A percentile compares a stretch with the other conserved stretches of the same genome.
Evolutionary conservation across 1,139 yeast species (phyloP).

Genomic region (Starmera stellimalicola): DNA sequence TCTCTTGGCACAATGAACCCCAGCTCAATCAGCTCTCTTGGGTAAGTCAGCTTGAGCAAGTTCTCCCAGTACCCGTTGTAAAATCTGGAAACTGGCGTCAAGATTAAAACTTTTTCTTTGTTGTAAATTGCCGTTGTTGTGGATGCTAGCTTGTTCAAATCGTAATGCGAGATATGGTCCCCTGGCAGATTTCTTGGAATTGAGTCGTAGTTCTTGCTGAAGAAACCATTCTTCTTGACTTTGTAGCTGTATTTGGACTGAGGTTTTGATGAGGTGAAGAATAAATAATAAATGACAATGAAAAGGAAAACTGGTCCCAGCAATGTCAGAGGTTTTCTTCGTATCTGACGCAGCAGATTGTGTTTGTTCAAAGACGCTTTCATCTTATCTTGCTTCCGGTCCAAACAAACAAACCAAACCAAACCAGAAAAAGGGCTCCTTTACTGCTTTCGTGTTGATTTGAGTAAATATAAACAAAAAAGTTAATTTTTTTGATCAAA

Average conservation of each 20-base stretch:
- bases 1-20: conserved; percentile 88
- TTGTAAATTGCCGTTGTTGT: conserved; percentile 62
- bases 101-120: conserved; percentile 71
- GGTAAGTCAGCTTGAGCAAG: conserved; percentile 63
- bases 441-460: too few species aligned
- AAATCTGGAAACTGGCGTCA: conserved; percentile 85
- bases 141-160: conserved; percentile 66
- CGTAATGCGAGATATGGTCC: conserved; percentile 77
- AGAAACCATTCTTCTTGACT: conserved; percentile 17
- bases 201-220: conserved; percentile 26
- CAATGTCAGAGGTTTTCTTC: conserved; percentile 46
- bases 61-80: conserved; percentile 84
- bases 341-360: conserved; percentile 40
- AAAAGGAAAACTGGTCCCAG: conserved; percentile 38
- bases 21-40: conserved; percentile 73
- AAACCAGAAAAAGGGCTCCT: too few species aligned
- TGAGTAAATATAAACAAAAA: too few species aligned
- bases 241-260: conserved; percentile 18
- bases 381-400: too few species aligned
- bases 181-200: conserved; percentile 58
- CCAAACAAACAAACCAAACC: too few species aligned
- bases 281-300: conserved; percentile 32
- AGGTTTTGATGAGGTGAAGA: conserved; percentile 26
- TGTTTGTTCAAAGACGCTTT: conserved; percentile 17
- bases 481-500: too few species aligned